Evolutionary conservation across 805 yeast genomes (phyloP).

Genomic region (Cyberlindnera mycetangii): DNA sequence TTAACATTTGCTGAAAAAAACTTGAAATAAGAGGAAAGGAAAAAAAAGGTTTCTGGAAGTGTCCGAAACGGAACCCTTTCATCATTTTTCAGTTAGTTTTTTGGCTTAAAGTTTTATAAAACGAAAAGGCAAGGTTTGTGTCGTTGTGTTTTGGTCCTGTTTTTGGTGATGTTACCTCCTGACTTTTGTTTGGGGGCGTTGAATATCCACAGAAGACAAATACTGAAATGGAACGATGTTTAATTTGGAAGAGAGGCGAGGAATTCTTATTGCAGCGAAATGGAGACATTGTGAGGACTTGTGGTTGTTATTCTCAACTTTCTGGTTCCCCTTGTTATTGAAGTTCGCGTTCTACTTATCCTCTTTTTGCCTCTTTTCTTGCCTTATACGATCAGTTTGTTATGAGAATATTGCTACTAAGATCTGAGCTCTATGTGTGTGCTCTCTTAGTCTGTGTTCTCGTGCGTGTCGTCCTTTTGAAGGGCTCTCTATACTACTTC

Average conservation of each 20-base stretch:
- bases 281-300: background rate
- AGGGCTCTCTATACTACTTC: constrained; percentile 8
- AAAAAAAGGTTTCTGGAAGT: background rate
- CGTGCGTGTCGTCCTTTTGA: background rate
- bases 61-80: background rate
- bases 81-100: background rate
- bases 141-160: too few relatives aligned
- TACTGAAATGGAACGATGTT: too few relatives aligned
- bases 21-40: background rate
- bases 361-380: background rate
- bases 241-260: background rate
- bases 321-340: background rate
- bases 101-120: too few relatives aligned
- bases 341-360: too few relatives aligned
- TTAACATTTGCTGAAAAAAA: background rate
- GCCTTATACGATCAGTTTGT: background rate
- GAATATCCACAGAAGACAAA: too few relatives aligned
- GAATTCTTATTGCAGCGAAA: too few relatives aligned
- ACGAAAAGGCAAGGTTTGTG: too few relatives aligned
- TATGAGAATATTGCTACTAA: background rate
- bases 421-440: background rate
- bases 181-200: background rate
- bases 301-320: background rate
- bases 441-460: background rate
- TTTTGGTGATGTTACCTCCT: background rate